These are phyloP conservation scores for Diaporthe sp. DNA, from an alignment of 2,329 filamentous ascomycete genomes.

Conservation along the genomic window DNA sequence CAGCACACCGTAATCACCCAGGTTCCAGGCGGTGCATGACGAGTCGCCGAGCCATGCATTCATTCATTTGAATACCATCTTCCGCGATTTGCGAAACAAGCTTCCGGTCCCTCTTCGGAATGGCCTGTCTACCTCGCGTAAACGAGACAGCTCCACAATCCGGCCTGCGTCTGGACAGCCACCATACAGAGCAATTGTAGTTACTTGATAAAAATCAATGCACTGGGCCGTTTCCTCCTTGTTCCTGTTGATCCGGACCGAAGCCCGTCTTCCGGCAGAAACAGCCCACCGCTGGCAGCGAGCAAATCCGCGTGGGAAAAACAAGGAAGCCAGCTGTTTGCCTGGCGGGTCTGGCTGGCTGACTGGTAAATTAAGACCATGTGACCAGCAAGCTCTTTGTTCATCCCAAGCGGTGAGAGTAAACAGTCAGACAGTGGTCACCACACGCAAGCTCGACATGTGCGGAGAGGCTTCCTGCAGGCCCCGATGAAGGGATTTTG, in stretches of 20 bases:
- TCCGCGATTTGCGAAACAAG: conserved; percentile 35
- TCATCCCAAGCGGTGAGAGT: conserved; percentile 15
- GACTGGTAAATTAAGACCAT: not conserved
- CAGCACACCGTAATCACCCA: not conserved
- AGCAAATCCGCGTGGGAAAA: conserved; percentile 28
- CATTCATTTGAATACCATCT: conserved; percentile 29
- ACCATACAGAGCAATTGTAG: conserved; percentile 39
- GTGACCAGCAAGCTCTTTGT: conserved; percentile 7
- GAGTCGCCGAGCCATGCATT: not conserved
- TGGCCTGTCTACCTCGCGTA: not conserved
- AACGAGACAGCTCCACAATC: conserved; percentile 37
- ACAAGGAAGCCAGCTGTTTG: conserved; percentile 17
- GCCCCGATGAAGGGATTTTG: not conserved
- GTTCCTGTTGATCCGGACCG: conserved; percentile 25
- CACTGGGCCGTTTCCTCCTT: conserved; percentile 3
- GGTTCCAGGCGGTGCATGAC: not conserved
- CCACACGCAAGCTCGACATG: not conserved
- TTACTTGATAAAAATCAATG: conserved; percentile 39
- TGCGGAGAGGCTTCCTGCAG: not conserved
- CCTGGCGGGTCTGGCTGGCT: conserved; percentile 1
- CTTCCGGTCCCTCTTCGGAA: conserved; percentile 8
- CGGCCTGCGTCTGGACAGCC: conserved; percentile 8
- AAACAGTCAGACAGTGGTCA: not conserved
- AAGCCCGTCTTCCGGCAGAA: conserved; percentile 20
- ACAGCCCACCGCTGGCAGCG: conserved; percentile 25